A percentile compares a stretch with the other conserved stretches of the same genome.
phyloP scores from a whole-genome alignment of 2,329 filamentous ascomycete species.

The Chaetomiaceae sp. region DNA sequence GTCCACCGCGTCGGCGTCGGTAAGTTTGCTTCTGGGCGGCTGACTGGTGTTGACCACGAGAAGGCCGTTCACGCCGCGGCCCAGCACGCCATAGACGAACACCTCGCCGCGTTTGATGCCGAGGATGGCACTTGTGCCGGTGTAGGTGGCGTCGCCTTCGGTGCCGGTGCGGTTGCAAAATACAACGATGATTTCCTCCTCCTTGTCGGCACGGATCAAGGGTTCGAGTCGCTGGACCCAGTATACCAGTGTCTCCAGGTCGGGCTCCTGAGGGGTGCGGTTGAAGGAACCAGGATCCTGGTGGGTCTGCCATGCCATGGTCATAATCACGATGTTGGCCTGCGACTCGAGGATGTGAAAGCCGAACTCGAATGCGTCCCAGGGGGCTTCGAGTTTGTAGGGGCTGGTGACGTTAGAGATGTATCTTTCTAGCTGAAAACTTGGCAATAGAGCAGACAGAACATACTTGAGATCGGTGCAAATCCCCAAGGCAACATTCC shows the following conservation, averaged over 20 bases:
- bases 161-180: conserved; percentile 66
- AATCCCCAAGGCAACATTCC: conserved; percentile 53
- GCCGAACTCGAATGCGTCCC: conserved; percentile 47
- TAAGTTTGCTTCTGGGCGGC: conserved; percentile 42
- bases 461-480: conserved; percentile 62
- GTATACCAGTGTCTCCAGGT: conserved; percentile 69
- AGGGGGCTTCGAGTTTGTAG: conserved; percentile 47
- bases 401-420: conserved; percentile 34
- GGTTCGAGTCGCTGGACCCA: conserved; percentile 71
- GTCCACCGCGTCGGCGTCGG: conserved; percentile 28
- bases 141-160: conserved; percentile 63
- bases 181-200: conserved; percentile 61
- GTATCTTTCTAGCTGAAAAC: not conserved
- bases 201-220: conserved; percentile 45
- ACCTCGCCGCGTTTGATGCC: conserved; percentile 62
- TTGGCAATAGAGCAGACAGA: conserved; percentile 18
- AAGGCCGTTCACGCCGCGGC: conserved; percentile 64
- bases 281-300: conserved; percentile 45
- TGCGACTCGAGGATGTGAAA: conserved; percentile 52
- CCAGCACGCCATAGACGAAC: conserved; percentile 63
- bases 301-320: conserved; percentile 73
- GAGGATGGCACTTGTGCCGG: conserved; percentile 68
- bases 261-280: conserved; percentile 52
- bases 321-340: conserved; percentile 61
- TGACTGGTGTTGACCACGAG: conserved; percentile 60